These are phyloP conservation scores for Trichoderma semiorbis DNA, from an alignment of 2,329 filamentous ascomycete species.

Conservation along the genomic window DNA sequence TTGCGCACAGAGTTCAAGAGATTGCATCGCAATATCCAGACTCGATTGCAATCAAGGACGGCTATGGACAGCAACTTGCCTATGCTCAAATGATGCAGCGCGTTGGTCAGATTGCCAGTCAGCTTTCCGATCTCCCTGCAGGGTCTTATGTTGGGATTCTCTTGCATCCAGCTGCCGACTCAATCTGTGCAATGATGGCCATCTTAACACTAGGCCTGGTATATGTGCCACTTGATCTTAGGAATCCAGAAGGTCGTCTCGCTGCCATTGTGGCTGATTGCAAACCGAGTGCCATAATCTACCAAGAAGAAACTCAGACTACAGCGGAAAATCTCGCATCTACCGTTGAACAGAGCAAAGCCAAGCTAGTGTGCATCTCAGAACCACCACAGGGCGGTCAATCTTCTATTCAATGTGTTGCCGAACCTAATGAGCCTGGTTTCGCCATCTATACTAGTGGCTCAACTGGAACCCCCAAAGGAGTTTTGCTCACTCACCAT, in stretches of 20 bases:
- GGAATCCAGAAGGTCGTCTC: background rate
- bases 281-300: background rate
- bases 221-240: background rate
- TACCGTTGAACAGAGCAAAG: background rate
- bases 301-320: background rate
- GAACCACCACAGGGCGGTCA: background rate
- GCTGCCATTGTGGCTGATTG: background rate
- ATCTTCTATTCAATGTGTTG: background rate
- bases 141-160: background rate
- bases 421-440: background rate
- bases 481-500: background rate
- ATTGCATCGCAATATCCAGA: background rate
- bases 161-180: background rate
- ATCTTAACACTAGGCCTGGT: background rate
- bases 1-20: background rate
- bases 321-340: background rate
- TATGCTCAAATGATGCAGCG: background rate
- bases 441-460: background rate
- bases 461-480: background rate
- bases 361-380: background rate
- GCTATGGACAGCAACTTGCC: background rate
- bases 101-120: background rate
- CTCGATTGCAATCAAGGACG: background rate
- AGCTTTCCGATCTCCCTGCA: background rate
- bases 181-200: background rate